A percentile compares a stretch with the other conserved stretches of the same genome.
Evolutionary conservation across 202 grass and related monocot species (phyloP).

Genomic region (Carex arenaria): DNA sequence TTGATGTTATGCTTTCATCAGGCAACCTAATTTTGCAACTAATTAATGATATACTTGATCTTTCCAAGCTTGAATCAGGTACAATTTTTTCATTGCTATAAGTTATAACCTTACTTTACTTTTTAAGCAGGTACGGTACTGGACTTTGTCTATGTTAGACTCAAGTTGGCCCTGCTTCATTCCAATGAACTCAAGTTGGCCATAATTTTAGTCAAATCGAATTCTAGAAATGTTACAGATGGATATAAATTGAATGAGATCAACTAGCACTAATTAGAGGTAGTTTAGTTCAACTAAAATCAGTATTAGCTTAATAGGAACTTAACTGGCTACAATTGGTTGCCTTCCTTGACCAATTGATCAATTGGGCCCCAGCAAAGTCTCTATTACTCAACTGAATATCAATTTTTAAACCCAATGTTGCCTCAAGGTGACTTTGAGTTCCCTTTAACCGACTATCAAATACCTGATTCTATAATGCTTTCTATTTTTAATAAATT

Average conservation of each 20-base stretch:
- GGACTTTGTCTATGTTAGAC: not conserved
- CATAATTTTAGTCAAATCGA: not conserved
- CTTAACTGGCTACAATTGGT: not conserved
- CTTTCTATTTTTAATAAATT: slow-evolving; percentile 8
- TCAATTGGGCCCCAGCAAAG: not conserved
- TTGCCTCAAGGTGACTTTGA: not conserved
- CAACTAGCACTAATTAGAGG: not conserved
- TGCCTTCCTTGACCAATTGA: not conserved
- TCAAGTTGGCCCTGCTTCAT: not conserved
- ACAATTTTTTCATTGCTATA: not conserved
- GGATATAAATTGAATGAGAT: not conserved
- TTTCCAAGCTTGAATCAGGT: slow-evolving; percentile 99
- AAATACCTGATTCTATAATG: not conserved
- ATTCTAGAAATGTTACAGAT: not conserved
- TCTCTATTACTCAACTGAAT: not conserved
- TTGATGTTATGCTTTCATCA: slow-evolving; percentile 94
- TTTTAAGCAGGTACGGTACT: not conserved
- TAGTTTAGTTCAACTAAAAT: not conserved
- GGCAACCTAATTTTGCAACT: slow-evolving; percentile 90
- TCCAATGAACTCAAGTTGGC: slow-evolving; percentile 1
- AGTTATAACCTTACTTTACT: not conserved
- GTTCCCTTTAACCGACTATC: not conserved
- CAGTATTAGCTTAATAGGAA: not conserved
- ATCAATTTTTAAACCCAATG: not conserved
- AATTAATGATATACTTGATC: slow-evolving; percentile 98